Percentiles rank a stretch among this genome's conserved stretches.
Evolutionary conservation across 495 filamentous ascomycete genomes (phyloP).

Genomic region (Glarea lozoyensis): DNA sequence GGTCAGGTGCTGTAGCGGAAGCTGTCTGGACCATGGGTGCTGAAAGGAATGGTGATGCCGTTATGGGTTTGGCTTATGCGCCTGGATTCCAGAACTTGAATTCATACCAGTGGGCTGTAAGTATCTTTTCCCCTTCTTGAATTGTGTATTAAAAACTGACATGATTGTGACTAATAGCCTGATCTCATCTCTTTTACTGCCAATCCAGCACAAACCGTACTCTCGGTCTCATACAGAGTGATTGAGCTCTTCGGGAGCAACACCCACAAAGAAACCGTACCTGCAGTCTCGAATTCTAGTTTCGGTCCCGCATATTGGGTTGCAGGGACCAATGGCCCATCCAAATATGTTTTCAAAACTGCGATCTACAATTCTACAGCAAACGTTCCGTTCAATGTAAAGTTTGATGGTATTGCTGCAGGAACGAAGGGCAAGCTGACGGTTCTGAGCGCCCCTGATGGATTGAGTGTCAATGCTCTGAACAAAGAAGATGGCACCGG

Average conservation of each 20-base stretch:
- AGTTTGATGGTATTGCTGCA: conserved; percentile 41
- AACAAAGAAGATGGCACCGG: no score
- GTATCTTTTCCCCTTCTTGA: conserved; percentile 1
- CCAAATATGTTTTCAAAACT: conserved; percentile 45
- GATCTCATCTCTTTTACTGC: conserved; percentile 19
- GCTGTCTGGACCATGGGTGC: conserved; percentile 47
- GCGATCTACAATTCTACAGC: conserved; percentile 58
- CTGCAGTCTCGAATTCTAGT: conserved; percentile 14
- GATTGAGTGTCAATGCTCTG: no score
- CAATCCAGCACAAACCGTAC: conserved; percentile 12
- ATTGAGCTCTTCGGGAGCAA: conserved; percentile 21
- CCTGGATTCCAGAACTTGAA: conserved; percentile 37
- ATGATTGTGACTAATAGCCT: conserved; percentile 6
- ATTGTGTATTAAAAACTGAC: not conserved
- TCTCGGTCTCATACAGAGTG: conserved; percentile 18
- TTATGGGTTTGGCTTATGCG: conserved; percentile 38
- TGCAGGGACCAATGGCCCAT: conserved; percentile 18
- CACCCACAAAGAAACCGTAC: conserved; percentile 18
- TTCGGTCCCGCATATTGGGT: conserved; percentile 24
- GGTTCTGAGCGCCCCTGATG: conserved; percentile 43
- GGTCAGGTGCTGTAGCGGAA: conserved; percentile 37
- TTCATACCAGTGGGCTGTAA: conserved; percentile 30
- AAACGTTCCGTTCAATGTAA: conserved; percentile 37
- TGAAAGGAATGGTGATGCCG: conserved; percentile 46
- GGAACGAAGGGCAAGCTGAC: conserved; percentile 45